Evolutionary conservation across 495 filamentous ascomycete species (phyloP).

Genomic region (Xylaria palmicola): DNA sequence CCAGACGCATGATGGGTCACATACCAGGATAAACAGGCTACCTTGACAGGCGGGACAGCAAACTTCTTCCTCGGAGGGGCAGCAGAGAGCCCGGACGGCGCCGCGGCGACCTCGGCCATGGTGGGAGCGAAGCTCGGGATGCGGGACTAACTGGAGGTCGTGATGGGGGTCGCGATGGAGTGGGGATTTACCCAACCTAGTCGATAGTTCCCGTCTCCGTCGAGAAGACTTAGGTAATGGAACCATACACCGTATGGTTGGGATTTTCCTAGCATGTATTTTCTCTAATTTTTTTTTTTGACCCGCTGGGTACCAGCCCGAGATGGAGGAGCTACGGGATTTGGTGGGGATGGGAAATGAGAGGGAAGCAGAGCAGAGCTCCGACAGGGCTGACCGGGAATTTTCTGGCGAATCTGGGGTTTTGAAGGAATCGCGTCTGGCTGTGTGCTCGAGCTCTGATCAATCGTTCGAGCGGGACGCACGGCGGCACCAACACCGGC

Average conservation of each 20-base stretch:
- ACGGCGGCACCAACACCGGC: not conserved
- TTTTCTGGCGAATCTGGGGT: slow-evolving; percentile 10
- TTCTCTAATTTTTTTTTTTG: not conserved
- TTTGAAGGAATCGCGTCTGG: slow-evolving; percentile 6
- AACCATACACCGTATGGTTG: not conserved
- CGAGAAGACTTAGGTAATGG: slow-evolving; percentile 4
- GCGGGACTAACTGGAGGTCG: slow-evolving; percentile 2
- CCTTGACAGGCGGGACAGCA: slow-evolving; percentile 58
- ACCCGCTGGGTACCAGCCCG: not conserved
- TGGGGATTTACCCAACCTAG: slow-evolving; percentile 15
- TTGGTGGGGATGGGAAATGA: slow-evolving; percentile 11
- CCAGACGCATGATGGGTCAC: slow-evolving; percentile 21
- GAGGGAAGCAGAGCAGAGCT: not conserved
- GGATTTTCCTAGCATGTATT: not conserved
- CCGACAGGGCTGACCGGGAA: not conserved
- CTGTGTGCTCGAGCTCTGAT: not conserved
- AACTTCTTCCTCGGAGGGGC: slow-evolving; percentile 38
- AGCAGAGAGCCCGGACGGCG: slow-evolving; percentile 20
- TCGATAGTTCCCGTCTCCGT: slow-evolving; percentile 12
- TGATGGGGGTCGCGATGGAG: slow-evolving; percentile 11
- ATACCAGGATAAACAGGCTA: slow-evolving; percentile 63
- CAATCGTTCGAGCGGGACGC: not conserved
- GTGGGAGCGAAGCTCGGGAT: slow-evolving; percentile 3
- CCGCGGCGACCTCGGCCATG: slow-evolving; percentile 9
- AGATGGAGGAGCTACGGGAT: slow-evolving; percentile 7